phyloP scores from a whole-genome alignment of 257 asterid species.

The Ilex asprella region DNA sequence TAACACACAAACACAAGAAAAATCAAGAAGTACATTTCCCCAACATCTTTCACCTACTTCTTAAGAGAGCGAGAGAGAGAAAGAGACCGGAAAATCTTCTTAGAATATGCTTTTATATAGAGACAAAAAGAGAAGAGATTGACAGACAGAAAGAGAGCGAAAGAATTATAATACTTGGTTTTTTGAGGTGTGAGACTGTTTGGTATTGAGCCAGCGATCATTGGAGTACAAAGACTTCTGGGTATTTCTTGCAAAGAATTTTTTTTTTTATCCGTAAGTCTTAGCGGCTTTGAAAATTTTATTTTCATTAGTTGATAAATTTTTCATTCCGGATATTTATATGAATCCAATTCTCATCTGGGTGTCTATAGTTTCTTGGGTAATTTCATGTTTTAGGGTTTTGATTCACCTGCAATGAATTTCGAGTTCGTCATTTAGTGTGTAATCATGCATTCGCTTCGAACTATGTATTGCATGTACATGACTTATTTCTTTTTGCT shows the following conservation, averaged over 20 bases:
- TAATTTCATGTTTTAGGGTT: background rate
- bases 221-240: slow-evolving; percentile 13
- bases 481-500: too few species aligned
- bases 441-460: too few species aligned
- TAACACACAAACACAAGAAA: too few species aligned
- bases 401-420: background rate
- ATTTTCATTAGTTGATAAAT: background rate
- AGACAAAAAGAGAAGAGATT: too few species aligned
- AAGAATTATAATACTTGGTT: slow-evolving; percentile 15
- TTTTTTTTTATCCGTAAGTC: slow-evolving; percentile 40
- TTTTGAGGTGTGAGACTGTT: slow-evolving; percentile 29
- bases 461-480: too few species aligned
- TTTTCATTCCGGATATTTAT: background rate
- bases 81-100: too few species aligned
- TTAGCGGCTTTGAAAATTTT: slow-evolving; percentile 9
- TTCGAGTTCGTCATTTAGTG: too few species aligned
- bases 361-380: background rate
- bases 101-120: too few species aligned
- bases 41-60: too few species aligned
- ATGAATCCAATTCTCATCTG: background rate
- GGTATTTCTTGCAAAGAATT: slow-evolving; percentile 11
- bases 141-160: background rate
- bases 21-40: too few species aligned
- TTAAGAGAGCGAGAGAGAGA: too few species aligned
- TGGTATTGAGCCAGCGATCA: slow-evolving; percentile 29